Evolutionary conservation across 352 stramenopile species (phyloP), one percentile per base, ranked within the genome.

Genomic region (Phytophthora cajani): DNA sequence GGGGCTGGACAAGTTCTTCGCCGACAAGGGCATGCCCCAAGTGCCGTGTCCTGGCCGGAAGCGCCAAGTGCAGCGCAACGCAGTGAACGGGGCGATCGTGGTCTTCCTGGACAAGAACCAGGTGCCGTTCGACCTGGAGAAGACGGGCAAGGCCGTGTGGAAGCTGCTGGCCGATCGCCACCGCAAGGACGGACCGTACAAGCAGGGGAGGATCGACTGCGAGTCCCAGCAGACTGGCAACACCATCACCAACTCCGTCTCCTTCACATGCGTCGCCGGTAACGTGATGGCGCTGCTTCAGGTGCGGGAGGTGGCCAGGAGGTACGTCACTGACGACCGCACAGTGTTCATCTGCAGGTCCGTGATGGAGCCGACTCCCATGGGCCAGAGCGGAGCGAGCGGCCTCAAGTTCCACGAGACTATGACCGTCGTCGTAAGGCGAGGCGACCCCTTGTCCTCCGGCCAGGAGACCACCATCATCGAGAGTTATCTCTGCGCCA

Each of bases 91-190:
- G 0, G 25, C 66, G 1, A 62, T 76, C 21, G 58, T 71, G 8
- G 56, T 68, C 19, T 65, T 81, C 17, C 32, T 78, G 1, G 74
- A 78, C 42, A 78, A 69, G 49, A 72, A 71, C 36, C 60, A 71
- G 30, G 62, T 81, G 16, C 74, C 74, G 7, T 81, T 81, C 46
- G 64, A 62, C 3, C 14, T 78, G 47, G 2, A 69, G 5, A 69
- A 70, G 23, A 76, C 70, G 5, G 62, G 69, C 10, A 60, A 60
- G 9, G 74, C 70, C 2, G 50, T 76, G 6, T 78, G 74, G 74
- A 75, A 75, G 32, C 27, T 75, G 42, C 56, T 75, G 10, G 38
- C 49, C 9, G 50, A 64, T 11, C 68, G 68, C 1, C 68, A 75
- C 32, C 55, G 68, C n/a, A 71, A 67, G 44, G 68, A 71, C 33